Evolutionary conservation across 139 green algal species (phyloP).

Genomic region (Deuterostichococcus epilithicus): DNA sequence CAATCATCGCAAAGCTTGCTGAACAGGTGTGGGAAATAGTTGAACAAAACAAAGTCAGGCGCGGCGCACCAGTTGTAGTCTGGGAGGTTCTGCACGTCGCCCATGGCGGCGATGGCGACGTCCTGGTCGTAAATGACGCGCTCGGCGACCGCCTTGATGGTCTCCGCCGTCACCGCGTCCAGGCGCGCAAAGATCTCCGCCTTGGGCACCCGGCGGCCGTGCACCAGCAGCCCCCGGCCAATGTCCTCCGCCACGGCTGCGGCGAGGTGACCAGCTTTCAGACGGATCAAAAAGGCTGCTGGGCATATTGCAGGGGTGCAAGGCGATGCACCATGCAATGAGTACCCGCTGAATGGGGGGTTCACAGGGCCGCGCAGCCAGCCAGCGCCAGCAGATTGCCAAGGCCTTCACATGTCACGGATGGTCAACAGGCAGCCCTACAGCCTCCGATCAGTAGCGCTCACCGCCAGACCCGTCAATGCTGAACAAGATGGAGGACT

Average conservation of each 20-base stretch:
- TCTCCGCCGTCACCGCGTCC: constrained; percentile 85
- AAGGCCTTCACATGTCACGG: background rate
- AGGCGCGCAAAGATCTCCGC: constrained; percentile 97
- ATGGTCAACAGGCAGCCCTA: background rate
- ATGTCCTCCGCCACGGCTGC: constrained; percentile 90
- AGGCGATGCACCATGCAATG: background rate
- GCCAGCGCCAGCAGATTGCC: background rate
- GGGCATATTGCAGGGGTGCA: background rate
- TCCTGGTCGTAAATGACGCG: constrained; percentile 71
- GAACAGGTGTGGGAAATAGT: background rate
- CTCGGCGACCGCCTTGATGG: constrained; percentile 65
- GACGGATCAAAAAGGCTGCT: background rate
- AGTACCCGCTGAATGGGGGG: too few species aligned
- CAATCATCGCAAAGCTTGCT: too few species aligned
- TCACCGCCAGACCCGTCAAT: constrained; percentile 55
- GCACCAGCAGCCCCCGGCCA: constrained; percentile 90
- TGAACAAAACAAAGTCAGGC: background rate
- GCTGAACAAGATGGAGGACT: constrained; percentile 67
- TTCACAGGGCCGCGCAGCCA: background rate
- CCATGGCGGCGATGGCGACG: constrained; percentile 83
- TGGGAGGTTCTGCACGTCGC: constrained; percentile 84
- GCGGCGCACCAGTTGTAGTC: constrained; percentile 88
- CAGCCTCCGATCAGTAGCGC: background rate
- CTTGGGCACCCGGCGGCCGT: constrained; percentile 88
- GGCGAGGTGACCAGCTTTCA: background rate